Evolutionary conservation across 768 basidiomycete genomes (phyloP).

Genomic region (Pleurotus pulmonarius): DNA sequence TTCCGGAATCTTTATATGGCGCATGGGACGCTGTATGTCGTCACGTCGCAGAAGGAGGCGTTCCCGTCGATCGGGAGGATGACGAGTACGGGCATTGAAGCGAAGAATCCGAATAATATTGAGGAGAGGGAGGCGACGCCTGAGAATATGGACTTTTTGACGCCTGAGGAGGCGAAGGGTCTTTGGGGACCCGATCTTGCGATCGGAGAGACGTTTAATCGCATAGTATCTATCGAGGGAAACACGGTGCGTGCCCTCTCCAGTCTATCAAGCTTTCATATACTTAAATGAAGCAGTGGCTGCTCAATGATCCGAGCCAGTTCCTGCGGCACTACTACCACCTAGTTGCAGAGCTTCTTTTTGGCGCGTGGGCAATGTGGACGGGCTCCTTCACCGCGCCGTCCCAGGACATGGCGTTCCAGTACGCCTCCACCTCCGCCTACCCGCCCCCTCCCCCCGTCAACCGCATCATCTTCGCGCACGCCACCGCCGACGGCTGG

Average conservation of each 20-base stretch:
- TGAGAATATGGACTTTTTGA: slow-evolving; percentile 58
- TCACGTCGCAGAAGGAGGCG: slow-evolving; percentile 21
- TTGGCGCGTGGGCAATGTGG: slow-evolving; percentile 78
- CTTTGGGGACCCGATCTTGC: slow-evolving; percentile 51
- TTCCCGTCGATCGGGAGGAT: slow-evolving; percentile 52
- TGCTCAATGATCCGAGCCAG: slow-evolving; percentile 69
- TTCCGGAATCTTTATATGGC: slow-evolving; percentile 83
- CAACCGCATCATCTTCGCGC: slow-evolving; percentile 71
- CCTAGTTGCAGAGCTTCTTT: slow-evolving; percentile 75
- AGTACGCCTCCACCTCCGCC: background rate
- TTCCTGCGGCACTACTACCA: slow-evolving; percentile 90
- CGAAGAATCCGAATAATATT: slow-evolving; percentile 60
- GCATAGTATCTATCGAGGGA: slow-evolving; percentile 66
- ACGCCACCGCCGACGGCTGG: slow-evolving; percentile 57
- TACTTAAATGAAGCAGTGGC: slow-evolving; percentile 27
- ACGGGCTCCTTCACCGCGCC: slow-evolving; percentile 40
- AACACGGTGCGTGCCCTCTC: slow-evolving; percentile 53
- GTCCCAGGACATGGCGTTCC: background rate
- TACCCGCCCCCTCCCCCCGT: slow-evolving; percentile 43
- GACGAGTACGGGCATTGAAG: slow-evolving; percentile 62
- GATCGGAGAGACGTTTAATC: slow-evolving; percentile 28
- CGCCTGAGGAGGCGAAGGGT: slow-evolving; percentile 50
- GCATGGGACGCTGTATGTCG: slow-evolving; percentile 74
- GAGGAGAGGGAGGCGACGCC: slow-evolving; percentile 63
- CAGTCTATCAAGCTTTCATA: no score